These are phyloP conservation scores for Trypanosomatidae sp. DNA, from an alignment of 208 protist species.

Conservation along the genomic window DNA sequence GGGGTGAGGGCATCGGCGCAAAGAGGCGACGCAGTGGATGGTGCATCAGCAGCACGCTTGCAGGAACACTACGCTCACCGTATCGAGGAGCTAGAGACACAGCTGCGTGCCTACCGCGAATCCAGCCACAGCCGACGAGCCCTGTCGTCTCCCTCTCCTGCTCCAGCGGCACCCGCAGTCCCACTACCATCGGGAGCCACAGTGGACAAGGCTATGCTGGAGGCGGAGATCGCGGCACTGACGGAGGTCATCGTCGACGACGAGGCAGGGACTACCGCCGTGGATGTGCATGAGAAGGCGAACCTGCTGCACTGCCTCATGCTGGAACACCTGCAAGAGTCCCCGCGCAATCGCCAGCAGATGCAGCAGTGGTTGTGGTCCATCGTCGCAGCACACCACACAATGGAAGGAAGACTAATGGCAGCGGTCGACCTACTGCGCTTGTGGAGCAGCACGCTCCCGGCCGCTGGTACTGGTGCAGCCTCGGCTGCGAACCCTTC, in stretches of 20 bases:
- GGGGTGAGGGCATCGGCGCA: background rate
- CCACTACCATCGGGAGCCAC: background rate
- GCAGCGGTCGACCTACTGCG: constrained; percentile 42
- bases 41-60: background rate
- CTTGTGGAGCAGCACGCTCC: constrained; percentile 6
- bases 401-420: constrained; percentile 64
- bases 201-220: background rate
- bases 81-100: constrained; percentile 13
- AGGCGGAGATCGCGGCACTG: constrained; percentile 32
- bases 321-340: constrained; percentile 48
- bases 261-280: constrained; percentile 10
- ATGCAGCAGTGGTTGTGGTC: constrained; percentile 74
- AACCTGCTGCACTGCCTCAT: constrained; percentile 66
- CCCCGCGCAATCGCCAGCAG: constrained; percentile 34
- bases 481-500: background rate
- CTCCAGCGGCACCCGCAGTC: background rate
- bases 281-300: constrained; percentile 53
- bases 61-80: constrained; percentile 3
- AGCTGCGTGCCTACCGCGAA: constrained; percentile 14
- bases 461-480: background rate
- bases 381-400: constrained; percentile 65
- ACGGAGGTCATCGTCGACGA: constrained; percentile 48
- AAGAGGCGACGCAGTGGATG: background rate
- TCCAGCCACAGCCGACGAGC: background rate
- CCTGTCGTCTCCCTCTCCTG: background rate